Evolutionary conservation across 208 protist genomes (phyloP), one percentile per base, ranked within the genome.

Genomic region (Leishmania turanica): DNA sequence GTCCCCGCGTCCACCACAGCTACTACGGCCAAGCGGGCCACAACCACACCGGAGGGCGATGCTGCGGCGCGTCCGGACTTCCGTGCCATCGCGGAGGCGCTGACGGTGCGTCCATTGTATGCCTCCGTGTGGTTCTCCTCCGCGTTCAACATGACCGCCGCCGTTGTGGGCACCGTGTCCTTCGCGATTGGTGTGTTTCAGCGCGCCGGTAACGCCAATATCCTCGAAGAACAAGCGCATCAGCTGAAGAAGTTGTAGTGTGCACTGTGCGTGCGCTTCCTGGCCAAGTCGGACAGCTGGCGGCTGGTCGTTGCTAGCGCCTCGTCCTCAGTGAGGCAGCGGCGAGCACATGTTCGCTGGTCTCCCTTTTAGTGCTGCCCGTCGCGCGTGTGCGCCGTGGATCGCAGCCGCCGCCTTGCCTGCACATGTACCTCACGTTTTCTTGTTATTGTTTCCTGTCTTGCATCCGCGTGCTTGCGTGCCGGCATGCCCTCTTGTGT

Each of bases 171-270:
- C 37, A 77, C 86, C 1, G 80, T 70, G 21, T 87, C 89, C 34
- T 80, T 96, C 45, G 82, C 84, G 9, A 90, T 91, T 40, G 93
- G 91, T n/a, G 82, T 91, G 58, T 87, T 95, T 31, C 93, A 97
- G 73, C 91, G 93, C 17, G 77, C 58, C 6, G 91, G 89, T n/a
- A 91, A 95, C 70, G 91, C 89, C 17, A 95, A 95, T 15, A 69
- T 95, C 8, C 53, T 97, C 34, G 85, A 87, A 34, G 92, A 93
- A 69, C 92, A 96, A 80, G 81, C 92, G 56, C 56, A 81, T 19
- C 64, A 86, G 69, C 53, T 87, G 15, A 72, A 70, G 51, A 24
- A 58, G 34, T 53, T 82, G n/a, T 86, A 85, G 62, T 62, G 27
- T 62, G 56, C 56, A 62, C 56, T 15, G 24, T 31, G 17, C 56